Evolutionary conservation across 2,329 filamentous ascomycete species (phyloP).

Genomic region (Sporothrix brasiliensis): DNA sequence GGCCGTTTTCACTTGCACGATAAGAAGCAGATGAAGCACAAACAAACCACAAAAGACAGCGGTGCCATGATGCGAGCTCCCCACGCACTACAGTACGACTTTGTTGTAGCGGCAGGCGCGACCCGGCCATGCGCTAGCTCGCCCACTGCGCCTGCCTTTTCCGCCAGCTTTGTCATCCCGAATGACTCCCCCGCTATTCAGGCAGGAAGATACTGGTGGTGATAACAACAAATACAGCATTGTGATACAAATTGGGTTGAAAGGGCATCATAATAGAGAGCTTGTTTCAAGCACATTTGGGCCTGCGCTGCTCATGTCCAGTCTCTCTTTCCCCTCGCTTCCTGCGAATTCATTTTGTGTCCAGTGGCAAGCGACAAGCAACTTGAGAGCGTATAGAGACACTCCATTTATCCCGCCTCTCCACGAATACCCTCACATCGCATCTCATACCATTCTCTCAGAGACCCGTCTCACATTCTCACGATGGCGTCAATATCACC

Average conservation of each 20-base stretch:
- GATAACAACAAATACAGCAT: not conserved
- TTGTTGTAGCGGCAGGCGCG: constrained; percentile 9
- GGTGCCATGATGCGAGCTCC: not conserved
- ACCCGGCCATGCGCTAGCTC: not conserved
- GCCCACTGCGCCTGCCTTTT: constrained; percentile 26
- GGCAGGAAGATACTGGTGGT: not conserved
- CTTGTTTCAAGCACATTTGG: not conserved
- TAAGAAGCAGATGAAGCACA: not conserved
- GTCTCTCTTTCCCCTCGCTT: not conserved
- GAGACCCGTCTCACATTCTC: not conserved
- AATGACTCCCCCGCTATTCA: constrained; percentile 31
- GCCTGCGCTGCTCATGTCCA: not conserved
- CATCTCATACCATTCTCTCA: constrained; percentile 3
- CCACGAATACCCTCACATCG: not conserved
- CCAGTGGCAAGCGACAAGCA: not conserved
- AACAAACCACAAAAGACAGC: not conserved
- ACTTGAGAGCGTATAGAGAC: not conserved
- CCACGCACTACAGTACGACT: no score
- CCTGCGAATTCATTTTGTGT: not conserved
- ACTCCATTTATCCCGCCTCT: not conserved
- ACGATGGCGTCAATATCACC: constrained; percentile 28
- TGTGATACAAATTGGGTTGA: not conserved
- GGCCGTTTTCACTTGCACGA: not conserved
- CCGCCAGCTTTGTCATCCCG: constrained; percentile 40
- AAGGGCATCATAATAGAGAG: constrained; percentile 12